Percentiles rank a stretch among this genome's conserved stretches.
Conservation (phyloP, 208 protist species). For the Trypanosoma rangeli region DNA sequence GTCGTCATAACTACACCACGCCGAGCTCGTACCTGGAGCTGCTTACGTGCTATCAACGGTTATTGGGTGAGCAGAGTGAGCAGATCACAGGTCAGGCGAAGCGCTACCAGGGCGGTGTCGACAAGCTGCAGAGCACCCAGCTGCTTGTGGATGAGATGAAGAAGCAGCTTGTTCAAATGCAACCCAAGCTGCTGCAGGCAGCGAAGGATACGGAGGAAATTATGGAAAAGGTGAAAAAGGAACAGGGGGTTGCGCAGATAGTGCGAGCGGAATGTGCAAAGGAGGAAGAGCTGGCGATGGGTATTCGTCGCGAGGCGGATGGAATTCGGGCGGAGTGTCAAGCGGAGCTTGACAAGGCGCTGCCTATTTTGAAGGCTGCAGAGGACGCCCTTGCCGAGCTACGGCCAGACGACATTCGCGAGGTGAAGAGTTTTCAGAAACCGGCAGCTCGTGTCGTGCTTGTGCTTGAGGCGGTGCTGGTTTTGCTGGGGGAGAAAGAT, state of each 20-base stretch:
- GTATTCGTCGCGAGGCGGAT: conserved; percentile 90
- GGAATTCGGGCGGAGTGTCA: conserved; percentile 91
- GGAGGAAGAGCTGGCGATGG: conserved; percentile 86
- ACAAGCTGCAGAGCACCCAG: conserved; percentile 95
- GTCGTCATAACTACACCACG: conserved; percentile 95
- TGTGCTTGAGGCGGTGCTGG: conserved; percentile 93
- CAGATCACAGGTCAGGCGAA: conserved; percentile 64
- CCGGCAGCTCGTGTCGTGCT: conserved; percentile 91
- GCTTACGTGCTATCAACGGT: conserved; percentile 84
- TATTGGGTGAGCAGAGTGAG: conserved; percentile 88
- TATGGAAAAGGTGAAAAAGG: conserved; percentile 89
- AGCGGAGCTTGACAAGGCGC: conserved; percentile 92
- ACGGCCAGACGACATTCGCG: conserved; percentile 91
- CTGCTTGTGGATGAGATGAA: conserved; percentile 94
- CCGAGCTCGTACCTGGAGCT: conserved; percentile 96
- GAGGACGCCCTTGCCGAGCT: conserved; percentile 94
- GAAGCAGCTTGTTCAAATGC: conserved; percentile 93
- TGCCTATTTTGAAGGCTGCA: conserved; percentile 93
- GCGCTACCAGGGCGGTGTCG: conserved; percentile 90
- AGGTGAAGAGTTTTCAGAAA: conserved; percentile 93
- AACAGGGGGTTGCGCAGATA: conserved; percentile 89
- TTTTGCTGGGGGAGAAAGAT: conserved; percentile 92
- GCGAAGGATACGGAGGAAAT: conserved; percentile 93
- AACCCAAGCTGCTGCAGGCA: conserved; percentile 94
- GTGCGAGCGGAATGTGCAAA: conserved; percentile 79